Conservation (phyloP, 2,329 filamentous ascomycete species). For the Trichothecium sympodiale region DNA sequence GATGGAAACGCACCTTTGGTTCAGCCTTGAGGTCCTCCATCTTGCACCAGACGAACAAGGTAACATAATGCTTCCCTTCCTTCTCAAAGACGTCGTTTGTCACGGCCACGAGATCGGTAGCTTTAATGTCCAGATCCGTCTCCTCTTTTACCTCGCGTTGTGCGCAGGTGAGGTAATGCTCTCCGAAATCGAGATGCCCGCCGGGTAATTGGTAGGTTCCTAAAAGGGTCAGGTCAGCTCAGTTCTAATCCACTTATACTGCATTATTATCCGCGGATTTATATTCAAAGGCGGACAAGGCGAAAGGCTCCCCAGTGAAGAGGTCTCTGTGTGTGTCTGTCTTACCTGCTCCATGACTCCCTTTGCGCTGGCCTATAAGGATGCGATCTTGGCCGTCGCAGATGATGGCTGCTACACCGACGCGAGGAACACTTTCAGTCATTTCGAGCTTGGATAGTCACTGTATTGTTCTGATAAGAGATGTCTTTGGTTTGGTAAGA, state of each 20-base stretch:
- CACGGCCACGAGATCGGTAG: slow-evolving; percentile 39
- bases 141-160: slow-evolving; percentile 60
- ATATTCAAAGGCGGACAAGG: background rate
- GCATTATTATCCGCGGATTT: no score
- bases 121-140: slow-evolving; percentile 47
- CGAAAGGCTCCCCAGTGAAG: no score
- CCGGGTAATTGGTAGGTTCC: slow-evolving; percentile 60
- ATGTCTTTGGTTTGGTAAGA: no score
- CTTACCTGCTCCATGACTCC: slow-evolving; percentile 37
- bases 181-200: slow-evolving; percentile 63
- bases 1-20: slow-evolving; percentile 35
- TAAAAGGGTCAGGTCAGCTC: slow-evolving; percentile 15
- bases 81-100: slow-evolving; percentile 56
- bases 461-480: no score
- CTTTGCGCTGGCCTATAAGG: slow-evolving; percentile 34
- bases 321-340: background rate
- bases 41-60: slow-evolving; percentile 52
- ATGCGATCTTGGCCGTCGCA: slow-evolving; percentile 29
- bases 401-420: slow-evolving; percentile 39
- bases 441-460: no score
- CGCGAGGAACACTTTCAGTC: slow-evolving; percentile 21
- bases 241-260: no score
- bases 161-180: slow-evolving; percentile 51
- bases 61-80: slow-evolving; percentile 62
- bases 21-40: slow-evolving; percentile 33